Evolutionary conservation across 441 rosid species (phyloP), one percentile per base, ranked within the genome.

Genomic region (Iberis amara): DNA sequence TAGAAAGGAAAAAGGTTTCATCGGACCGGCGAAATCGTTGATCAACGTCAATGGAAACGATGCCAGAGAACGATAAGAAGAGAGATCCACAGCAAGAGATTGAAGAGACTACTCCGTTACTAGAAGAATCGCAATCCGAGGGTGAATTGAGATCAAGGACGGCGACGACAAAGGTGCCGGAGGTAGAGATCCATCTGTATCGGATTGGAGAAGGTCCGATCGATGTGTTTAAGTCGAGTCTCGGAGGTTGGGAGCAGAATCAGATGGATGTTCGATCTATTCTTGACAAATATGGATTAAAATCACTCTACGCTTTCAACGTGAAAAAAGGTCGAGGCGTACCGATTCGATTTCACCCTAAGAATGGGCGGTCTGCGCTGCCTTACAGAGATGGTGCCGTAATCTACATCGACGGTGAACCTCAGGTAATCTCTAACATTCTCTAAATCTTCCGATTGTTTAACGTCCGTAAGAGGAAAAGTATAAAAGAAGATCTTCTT

Each of bases 221-320:
- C 70, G 84, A 65, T 49, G 90, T 79, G 31, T 83, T 85, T 75
- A 88, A 77, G 75, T 66, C 89, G 41, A 68, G 55, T 55, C 73
- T 85, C 57, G 86, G 82, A 27, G 96, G 95, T 7, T 91, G 82
- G 80, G 95, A 80, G 52, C 90, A 79, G 76, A 76, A 87, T 71
- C 89, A 87, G 79, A 79, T 91, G 49, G 96, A 88, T 70, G 83
- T 85, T 51, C 74, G 87, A 28, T 76, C 82, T 33, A 79, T 85
- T 43, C 81, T 85, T 6, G 84, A 85, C 4, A 85, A 75, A 39
- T 81, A 83, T 65, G 89, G 78, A 9, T 74, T 83, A 47, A 83
- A 85, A 71, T 77, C 94, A 7, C 36, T 87, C 48, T 82, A 28
- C 66, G 96, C 96, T 41, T 91, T 81, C 85, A 73, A 70, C 70